phyloP scores from a whole-genome alignment of 768 basidiomycete genomes.

The Pleurotus platypus region DNA sequence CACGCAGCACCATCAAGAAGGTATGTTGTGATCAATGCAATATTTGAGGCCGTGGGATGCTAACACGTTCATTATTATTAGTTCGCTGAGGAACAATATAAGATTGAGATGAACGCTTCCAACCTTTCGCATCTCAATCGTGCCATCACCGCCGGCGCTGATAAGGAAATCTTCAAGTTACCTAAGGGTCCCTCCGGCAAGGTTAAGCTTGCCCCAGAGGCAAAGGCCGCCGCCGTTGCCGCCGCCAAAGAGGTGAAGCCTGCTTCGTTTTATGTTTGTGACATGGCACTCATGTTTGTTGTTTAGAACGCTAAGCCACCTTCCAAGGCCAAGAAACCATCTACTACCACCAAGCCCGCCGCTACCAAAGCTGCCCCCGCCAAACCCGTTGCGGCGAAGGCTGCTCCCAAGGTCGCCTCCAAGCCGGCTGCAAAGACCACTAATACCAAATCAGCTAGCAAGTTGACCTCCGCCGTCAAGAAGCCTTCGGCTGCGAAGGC shows the following conservation, averaged over 20 bases:
- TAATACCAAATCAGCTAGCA: slow-evolving; percentile 13
- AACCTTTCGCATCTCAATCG: slow-evolving; percentile 23
- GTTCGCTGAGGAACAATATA: slow-evolving; percentile 84
- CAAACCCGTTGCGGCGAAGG: slow-evolving; percentile 27
- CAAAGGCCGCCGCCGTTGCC: slow-evolving; percentile 30
- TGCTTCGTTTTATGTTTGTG: not conserved
- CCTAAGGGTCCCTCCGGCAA: slow-evolving; percentile 7
- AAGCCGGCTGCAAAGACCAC: slow-evolving; percentile 31
- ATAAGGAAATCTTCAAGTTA: slow-evolving; percentile 2
- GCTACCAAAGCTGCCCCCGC: slow-evolving; percentile 25
- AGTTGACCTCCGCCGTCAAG: slow-evolving; percentile 9
- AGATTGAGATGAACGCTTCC: slow-evolving; percentile 63
- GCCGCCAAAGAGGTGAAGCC: slow-evolving; percentile 58
- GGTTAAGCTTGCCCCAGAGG: slow-evolving; percentile 9
- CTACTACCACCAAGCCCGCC: slow-evolving; percentile 27
- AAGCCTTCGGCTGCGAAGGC: slow-evolving; percentile 15
- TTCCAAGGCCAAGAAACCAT: slow-evolving; percentile 28
- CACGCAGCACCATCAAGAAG: slow-evolving; percentile 7
- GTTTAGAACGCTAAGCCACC: slow-evolving; percentile 44
- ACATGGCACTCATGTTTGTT: slow-evolving; percentile 4
- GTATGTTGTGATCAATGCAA: not conserved
- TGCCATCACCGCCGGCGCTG: slow-evolving; percentile 5
- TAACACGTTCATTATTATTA: slow-evolving; percentile 25
- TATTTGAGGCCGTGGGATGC: not conserved
- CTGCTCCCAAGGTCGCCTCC: slow-evolving; percentile 24